These are phyloP conservation scores for Acacia acuminata DNA, from an alignment of 306 rosid species.

Conservation along the genomic window DNA sequence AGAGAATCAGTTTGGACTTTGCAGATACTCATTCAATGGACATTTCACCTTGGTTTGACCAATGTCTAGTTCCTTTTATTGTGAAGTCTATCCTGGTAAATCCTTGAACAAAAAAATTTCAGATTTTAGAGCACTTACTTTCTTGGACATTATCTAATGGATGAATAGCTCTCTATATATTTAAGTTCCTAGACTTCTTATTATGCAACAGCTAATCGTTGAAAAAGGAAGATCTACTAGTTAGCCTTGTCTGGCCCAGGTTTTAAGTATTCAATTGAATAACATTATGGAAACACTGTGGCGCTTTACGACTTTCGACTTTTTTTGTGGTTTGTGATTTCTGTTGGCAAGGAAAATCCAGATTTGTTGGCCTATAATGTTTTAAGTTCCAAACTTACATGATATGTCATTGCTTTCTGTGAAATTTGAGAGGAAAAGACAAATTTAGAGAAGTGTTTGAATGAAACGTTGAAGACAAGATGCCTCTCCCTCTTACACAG, in stretches of 20 bases:
- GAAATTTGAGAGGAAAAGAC: neutral
- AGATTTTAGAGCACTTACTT: conserved; percentile 30
- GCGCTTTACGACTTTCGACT: conserved; percentile 12
- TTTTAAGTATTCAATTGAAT: conserved; percentile 25
- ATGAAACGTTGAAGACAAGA: neutral
- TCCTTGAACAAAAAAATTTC: conserved; percentile 17
- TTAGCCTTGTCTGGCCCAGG: conserved; percentile 28
- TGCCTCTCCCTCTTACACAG: neutral
- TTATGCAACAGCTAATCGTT: conserved; percentile 10
- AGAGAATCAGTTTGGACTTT: conserved; percentile 28
- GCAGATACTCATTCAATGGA: conserved; percentile 21
- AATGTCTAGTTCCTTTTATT: conserved; percentile 14
- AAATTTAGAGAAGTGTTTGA: neutral
- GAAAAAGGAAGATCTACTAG: conserved; percentile 21
- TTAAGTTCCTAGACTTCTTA: conserved; percentile 1
- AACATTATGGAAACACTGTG: neutral
- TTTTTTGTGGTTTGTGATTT: conserved; percentile 18
- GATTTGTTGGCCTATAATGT: conserved; percentile 1
- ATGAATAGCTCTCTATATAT: conserved; percentile 15
- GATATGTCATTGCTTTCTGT: conserved; percentile 18
- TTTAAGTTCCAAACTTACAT: conserved; percentile 21
- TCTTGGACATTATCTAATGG: conserved; percentile 22
- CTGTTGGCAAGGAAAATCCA: conserved; percentile 11
- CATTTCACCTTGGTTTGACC: conserved; percentile 19
- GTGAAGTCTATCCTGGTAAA: conserved; percentile 28